These are phyloP conservation scores for Emmonsiellopsis sp. DNA, from an alignment of 2,329 filamentous ascomycete genomes.

Conservation along the genomic window DNA sequence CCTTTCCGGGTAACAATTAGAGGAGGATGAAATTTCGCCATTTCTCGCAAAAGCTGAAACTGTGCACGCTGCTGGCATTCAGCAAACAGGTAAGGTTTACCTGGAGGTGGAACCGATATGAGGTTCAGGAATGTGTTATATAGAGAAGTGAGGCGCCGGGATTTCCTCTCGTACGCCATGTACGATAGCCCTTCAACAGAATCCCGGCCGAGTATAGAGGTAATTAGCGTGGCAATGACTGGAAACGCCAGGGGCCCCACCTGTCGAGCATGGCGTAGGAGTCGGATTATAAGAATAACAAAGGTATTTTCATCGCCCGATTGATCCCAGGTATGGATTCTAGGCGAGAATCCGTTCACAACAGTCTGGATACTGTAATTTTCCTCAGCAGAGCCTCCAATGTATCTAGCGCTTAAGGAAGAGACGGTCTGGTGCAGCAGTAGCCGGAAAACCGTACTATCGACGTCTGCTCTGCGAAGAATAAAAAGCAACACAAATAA, in stretches of 20 bases:
- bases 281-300: constrained; percentile 34
- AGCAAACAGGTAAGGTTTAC: constrained; percentile 40
- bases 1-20: constrained; percentile 48
- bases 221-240: constrained; percentile 31
- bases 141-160: constrained; percentile 27
- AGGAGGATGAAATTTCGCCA: constrained; percentile 45
- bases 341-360: not conserved
- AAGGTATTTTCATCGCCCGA: constrained; percentile 18
- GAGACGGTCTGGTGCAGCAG: constrained; percentile 32
- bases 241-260: constrained; percentile 40
- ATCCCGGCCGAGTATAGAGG: constrained; percentile 19
- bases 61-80: constrained; percentile 47
- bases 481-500: constrained; percentile 40
- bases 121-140: constrained; percentile 42
- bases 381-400: not conserved
- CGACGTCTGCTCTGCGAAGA: constrained; percentile 34
- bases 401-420: not conserved
- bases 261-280: constrained; percentile 42
- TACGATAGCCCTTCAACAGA: constrained; percentile 7
- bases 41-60: constrained; percentile 46
- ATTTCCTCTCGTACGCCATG: constrained; percentile 7
- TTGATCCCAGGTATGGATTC: constrained; percentile 13
- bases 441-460: constrained; percentile 31
- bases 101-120: constrained; percentile 39
- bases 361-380: not conserved